phyloP scores from a whole-genome alignment of 2,329 filamentous ascomycete species.

The Metarhizium rileyi region DNA sequence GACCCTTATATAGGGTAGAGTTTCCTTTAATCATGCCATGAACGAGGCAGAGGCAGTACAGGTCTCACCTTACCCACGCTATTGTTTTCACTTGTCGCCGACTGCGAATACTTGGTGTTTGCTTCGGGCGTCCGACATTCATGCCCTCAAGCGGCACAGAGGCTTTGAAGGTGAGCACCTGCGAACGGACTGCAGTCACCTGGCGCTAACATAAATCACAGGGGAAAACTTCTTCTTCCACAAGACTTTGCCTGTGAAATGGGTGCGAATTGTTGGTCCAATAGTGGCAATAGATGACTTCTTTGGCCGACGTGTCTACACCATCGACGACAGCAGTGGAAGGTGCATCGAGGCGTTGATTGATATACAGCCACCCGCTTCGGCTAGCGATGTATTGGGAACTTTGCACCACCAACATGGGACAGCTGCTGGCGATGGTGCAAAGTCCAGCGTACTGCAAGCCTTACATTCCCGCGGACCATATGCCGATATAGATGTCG shows the following conservation, averaged over 20 bases:
- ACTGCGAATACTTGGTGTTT: slow-evolving; percentile 52
- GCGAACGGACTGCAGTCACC: background rate
- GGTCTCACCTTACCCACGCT: slow-evolving; percentile 44
- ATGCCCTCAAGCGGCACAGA: slow-evolving; percentile 33
- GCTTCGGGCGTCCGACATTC: slow-evolving; percentile 41
- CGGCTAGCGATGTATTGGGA: background rate
- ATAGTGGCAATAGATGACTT: slow-evolving; percentile 54
- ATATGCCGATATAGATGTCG: slow-evolving; percentile 34
- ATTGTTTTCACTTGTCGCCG: slow-evolving; percentile 53
- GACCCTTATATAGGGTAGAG: slow-evolving; percentile 1
- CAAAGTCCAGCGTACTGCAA: background rate
- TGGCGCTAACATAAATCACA: slow-evolving; percentile 4
- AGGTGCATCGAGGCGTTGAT: slow-evolving; percentile 40
- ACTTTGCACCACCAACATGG: background rate
- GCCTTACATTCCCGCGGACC: slow-evolving; percentile 4
- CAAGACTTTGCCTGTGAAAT: slow-evolving; percentile 67
- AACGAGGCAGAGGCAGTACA: slow-evolving; percentile 26
- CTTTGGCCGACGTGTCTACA: slow-evolving; percentile 37
- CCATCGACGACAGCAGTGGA: slow-evolving; percentile 57
- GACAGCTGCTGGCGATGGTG: background rate
- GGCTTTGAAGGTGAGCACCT: slow-evolving; percentile 42
- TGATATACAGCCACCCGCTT: slow-evolving; percentile 1
- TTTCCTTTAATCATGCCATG: slow-evolving; percentile 37
- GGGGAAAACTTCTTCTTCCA: slow-evolving; percentile 54
- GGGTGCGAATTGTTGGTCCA: slow-evolving; percentile 61